Evolutionary conservation across 805 yeast genomes (phyloP), one percentile per base, ranked within the genome.

Genomic region (Kazachstania bromeliacearum): DNA sequence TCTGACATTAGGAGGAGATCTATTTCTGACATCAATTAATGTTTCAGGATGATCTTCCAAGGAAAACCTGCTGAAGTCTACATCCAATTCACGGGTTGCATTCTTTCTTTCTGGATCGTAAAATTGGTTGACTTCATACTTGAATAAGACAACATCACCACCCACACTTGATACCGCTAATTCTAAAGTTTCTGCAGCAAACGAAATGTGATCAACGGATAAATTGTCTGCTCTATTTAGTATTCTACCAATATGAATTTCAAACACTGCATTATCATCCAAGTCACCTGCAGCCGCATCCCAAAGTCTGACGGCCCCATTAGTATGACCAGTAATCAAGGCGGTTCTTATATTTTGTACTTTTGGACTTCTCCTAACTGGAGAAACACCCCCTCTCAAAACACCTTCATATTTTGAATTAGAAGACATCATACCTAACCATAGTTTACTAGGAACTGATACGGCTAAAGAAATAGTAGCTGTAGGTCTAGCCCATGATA

Each of bases 271-370:
- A 7, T 71, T 61, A 27, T 76, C 77, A 38, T 70, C 76, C 5
- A 77, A 49, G 42, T 84, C 95, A 15, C 82, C 81, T 38, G 77
- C 75, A 0, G 94, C 76, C 0, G 85, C 79, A 59, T 89, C 95
- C 77, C 87, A 79, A 7, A 89, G 65, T 36, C 96, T 69, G 0
- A 92, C 74, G 24, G 79, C 71, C 0, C 96, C 97, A 54, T 80
- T 80, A 24, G 77, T 73, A 52, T 92, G 95, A 0, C 96, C 97
- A 0, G 95, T 78, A 1, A 85, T 77, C 28, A 88, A 63, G 9
- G 72, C 73, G 3, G 79, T 73, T 28, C 82, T 67, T 16, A 64
- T 58, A 24, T 71, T 77, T 39, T 60, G 60, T 2, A 69, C 62
- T 34, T 77, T 68, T 27, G 68, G 57, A 21, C 63, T 64, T 16